Conservation (phyloP, 2,329 filamentous ascomycete species). For the Xylaria sp. region DNA sequence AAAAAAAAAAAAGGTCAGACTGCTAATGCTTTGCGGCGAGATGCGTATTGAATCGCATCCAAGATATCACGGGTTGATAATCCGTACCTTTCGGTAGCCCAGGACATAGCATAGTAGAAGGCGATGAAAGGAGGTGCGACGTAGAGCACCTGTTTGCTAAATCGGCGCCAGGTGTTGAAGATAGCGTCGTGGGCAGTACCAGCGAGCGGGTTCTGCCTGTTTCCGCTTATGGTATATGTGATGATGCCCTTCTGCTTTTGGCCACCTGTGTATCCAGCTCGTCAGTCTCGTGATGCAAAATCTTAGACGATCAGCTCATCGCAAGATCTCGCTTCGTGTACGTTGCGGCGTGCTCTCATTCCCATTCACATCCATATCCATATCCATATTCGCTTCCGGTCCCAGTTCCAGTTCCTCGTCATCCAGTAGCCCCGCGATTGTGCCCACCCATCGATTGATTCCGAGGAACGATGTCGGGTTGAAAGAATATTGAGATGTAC, state of each 20-base stretch:
- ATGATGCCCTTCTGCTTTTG: constrained; percentile 72
- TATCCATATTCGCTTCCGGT: background rate
- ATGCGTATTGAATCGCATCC: background rate
- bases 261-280: constrained; percentile 57
- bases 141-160: constrained; percentile 88
- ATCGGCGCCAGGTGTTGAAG: constrained; percentile 95
- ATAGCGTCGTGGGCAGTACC: constrained; percentile 81
- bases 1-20: constrained; percentile 23
- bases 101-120: constrained; percentile 86
- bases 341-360: background rate
- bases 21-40: constrained; percentile 1
- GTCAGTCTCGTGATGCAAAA: constrained; percentile 43
- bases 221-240: constrained; percentile 81
- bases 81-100: constrained; percentile 86
- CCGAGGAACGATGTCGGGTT: background rate
- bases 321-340: background rate
- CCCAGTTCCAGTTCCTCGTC: background rate
- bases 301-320: background rate
- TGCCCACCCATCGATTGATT: constrained; percentile 18
- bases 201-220: constrained; percentile 89
- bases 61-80: background rate
- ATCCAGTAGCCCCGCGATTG: background rate
- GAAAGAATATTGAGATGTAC: constrained; percentile 50
- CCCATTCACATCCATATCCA: too few relatives aligned
- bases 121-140: constrained; percentile 80